Evolutionary conservation across 2,329 filamentous ascomycete genomes (phyloP).

Genomic region (Aspergillus proliferans): DNA sequence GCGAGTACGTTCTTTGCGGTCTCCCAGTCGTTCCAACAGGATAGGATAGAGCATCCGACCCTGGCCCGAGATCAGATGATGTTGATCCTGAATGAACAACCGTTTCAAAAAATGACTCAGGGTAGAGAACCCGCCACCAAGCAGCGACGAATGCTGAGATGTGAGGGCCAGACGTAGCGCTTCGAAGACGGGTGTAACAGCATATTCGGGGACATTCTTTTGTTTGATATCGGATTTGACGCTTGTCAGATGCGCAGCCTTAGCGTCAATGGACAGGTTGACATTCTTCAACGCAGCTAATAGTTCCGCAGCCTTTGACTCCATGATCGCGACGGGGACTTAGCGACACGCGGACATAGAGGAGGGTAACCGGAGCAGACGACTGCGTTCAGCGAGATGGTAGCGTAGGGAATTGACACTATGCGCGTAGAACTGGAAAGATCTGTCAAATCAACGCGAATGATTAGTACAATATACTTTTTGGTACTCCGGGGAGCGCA

Average conservation of each 20-base stretch:
- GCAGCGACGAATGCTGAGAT: conserved; percentile 70
- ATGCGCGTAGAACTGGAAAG: too few species aligned
- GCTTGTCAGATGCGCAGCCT: conserved; percentile 63
- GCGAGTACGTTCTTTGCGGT: conserved; percentile 80
- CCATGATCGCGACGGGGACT: conserved; percentile 39
- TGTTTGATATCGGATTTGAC: conserved; percentile 90
- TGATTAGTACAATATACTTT: conserved; percentile 4
- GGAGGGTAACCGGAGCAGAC: not conserved
- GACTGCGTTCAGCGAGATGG: not conserved
- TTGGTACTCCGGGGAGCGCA: conserved; percentile 6
- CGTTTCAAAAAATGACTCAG: conserved; percentile 83
- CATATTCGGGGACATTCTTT: conserved; percentile 71
- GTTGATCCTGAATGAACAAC: conserved; percentile 76
- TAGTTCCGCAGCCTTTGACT: conserved; percentile 50
- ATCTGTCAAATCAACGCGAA: not conserved
- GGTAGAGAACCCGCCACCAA: conserved; percentile 78
- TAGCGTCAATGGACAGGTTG: conserved; percentile 63
- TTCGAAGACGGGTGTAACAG: conserved; percentile 71
- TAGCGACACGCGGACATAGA: conserved; percentile 14
- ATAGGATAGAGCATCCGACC: conserved; percentile 65
- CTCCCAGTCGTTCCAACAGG: conserved; percentile 77
- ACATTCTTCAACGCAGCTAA: conserved; percentile 52
- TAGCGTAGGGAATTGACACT: too few species aligned
- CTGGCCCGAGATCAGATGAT: conserved; percentile 62
- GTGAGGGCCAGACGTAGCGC: conserved; percentile 68